Evolutionary conservation across 345 rosid genomes (phyloP).

Genomic region (Streptanthus diversifolius): DNA sequence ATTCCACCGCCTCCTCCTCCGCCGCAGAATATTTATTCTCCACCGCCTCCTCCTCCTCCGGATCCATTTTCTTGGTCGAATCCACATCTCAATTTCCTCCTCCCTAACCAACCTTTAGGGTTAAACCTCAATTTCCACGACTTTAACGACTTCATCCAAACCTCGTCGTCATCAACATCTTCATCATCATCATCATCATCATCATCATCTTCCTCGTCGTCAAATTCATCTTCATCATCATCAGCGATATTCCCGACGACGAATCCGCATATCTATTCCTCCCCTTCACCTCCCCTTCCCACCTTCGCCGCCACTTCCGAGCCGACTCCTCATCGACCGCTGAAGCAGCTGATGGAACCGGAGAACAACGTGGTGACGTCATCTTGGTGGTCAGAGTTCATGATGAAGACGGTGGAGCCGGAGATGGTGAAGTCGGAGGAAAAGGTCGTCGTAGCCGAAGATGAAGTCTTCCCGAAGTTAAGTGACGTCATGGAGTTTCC

Average conservation of each 20-base stretch:
- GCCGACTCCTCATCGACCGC: neutral
- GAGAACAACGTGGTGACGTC: slow-evolving; percentile 44
- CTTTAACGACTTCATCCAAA: slow-evolving; percentile 55
- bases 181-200: slow-evolving; percentile 44
- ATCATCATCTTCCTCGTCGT: slow-evolving; percentile 50
- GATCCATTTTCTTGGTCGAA: slow-evolving; percentile 43
- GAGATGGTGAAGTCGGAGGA: slow-evolving; percentile 44
- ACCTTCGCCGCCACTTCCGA: slow-evolving; percentile 13
- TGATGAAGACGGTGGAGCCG: slow-evolving; percentile 28
- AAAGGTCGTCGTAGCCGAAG: slow-evolving; percentile 41
- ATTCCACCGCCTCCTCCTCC: slow-evolving; percentile 30
- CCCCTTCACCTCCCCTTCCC: slow-evolving; percentile 30
- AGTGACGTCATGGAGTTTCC: slow-evolving; percentile 82
- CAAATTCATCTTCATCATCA: slow-evolving; percentile 49
- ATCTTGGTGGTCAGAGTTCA: slow-evolving; percentile 33
- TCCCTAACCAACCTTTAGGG: slow-evolving; percentile 70
- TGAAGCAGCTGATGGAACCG: neutral
- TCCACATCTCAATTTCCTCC: slow-evolving; percentile 42
- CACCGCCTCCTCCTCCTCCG: slow-evolving; percentile 35
- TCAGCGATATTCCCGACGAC: slow-evolving; percentile 37
- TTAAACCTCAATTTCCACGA: slow-evolving; percentile 81
- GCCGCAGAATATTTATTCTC: slow-evolving; percentile 8
- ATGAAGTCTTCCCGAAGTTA: slow-evolving; percentile 58
- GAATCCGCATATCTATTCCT: slow-evolving; percentile 17
- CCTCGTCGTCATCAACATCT: slow-evolving; percentile 47